Base-by-base conservation (phyloP, 1,284 basidiomycete species). In the Cryptococcus sp. region DNA sequence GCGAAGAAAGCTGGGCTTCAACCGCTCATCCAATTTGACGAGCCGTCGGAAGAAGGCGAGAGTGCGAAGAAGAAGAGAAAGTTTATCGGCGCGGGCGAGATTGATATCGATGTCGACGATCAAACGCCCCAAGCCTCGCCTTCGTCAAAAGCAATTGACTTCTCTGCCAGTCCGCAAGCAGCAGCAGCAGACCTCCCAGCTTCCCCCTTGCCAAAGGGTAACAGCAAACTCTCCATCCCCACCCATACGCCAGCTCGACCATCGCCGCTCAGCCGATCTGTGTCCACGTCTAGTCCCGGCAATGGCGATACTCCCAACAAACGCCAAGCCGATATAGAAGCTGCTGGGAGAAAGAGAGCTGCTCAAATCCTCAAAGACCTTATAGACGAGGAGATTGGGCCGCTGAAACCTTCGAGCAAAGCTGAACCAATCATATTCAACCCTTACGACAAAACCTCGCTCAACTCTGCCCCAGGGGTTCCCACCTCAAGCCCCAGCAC, bases 301-400 rank as follows among this genome's bases (percentile, higher is more conserved):
- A 25, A 45, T 16, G 27, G 6, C 11, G 41, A 49, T 44, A 20
- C 57, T 3, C 31, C 62, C 16, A 39, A 56, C 13, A 51, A 46
- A 11, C 48, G 48, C 16, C 58, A 61, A 54, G 38, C 39, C 3
- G 66, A 68, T 45, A 49, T 59, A 2, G 60, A 67, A 22, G 54
- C 60, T n/a, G 49, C 63, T 3, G 73, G 69, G 22, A 71, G 68
- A 55, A 65, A 69, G 53, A 62, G 70, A 6, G 73, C 72, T 4
- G 69, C 71, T 11, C 69, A 72, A 39, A 72, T 75, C 46, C 66
- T 77, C 55, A 67, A 62, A 27, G 70, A 71, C 19, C 59, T 77
- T 13, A 65, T 75, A 40, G 69, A 72, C 39, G 63, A 65, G 23
- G 69, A 73, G 48, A 63, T 72, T 17, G 70, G 65, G 13, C 64